Conservation (phyloP, 2,329 filamentous ascomycete genomes). For the Cladosporium austrohemisphaericum region DNA sequence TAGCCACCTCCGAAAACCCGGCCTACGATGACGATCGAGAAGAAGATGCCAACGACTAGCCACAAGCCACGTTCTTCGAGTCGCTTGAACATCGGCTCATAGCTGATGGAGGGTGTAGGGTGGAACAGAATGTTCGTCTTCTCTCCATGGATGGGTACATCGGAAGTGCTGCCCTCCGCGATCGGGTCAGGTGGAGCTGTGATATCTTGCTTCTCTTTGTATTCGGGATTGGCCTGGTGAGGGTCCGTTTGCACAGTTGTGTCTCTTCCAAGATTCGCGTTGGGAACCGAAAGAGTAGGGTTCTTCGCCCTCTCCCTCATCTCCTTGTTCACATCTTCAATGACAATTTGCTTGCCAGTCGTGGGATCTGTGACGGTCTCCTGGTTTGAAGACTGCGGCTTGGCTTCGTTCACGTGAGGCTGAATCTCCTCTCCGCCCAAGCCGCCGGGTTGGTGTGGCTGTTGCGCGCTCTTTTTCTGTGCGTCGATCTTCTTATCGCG, state of each 20-base stretch:
- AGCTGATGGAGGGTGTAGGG: constrained; percentile 84
- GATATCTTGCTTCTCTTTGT: constrained; percentile 80
- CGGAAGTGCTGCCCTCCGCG: constrained; percentile 75
- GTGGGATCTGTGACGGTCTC: constrained; percentile 78
- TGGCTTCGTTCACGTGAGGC: constrained; percentile 47
- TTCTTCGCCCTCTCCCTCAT: constrained; percentile 68
- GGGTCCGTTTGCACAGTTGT: constrained; percentile 69
- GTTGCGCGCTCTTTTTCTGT: constrained; percentile 32
- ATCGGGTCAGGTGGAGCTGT: constrained; percentile 88
- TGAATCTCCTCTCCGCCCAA: constrained; percentile 34
- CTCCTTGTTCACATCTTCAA: constrained; percentile 73
- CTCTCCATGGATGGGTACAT: constrained; percentile 92
- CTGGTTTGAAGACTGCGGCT: constrained; percentile 44
- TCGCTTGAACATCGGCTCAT: constrained; percentile 77
- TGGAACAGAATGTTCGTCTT: constrained; percentile 97
- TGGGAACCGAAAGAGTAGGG: constrained; percentile 77
- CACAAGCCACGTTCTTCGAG: constrained; percentile 72
- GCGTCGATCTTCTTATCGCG: constrained; percentile 70
- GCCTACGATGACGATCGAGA: constrained; percentile 72
- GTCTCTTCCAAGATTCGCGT: constrained; percentile 76
- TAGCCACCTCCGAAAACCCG: constrained; percentile 75
- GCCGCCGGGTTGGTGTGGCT: constrained; percentile 23
- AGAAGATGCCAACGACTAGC: constrained; percentile 66
- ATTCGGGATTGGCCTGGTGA: constrained; percentile 70
- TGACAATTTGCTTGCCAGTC: constrained; percentile 79